phyloP scores from a whole-genome alignment of 805 yeast genomes.

The Metschnikowia continentalis region DNA sequence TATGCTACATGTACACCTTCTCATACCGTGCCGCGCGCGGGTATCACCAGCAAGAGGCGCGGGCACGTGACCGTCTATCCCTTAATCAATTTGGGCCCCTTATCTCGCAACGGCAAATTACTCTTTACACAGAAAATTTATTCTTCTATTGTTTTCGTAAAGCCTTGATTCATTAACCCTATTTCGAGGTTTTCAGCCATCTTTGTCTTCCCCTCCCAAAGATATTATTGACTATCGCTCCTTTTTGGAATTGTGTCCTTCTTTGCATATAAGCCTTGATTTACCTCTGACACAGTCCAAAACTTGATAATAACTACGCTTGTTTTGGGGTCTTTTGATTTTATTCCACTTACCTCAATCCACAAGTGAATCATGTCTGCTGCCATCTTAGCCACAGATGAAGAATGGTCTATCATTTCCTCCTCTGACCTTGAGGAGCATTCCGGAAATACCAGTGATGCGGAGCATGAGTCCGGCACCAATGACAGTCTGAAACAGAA shows the following conservation, averaged over 20 bases:
- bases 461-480: background rate
- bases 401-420: constrained; percentile 44
- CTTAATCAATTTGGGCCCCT: constrained; percentile 2
- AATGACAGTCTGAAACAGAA: too few species aligned
- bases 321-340: background rate
- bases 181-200: background rate
- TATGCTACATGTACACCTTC: background rate
- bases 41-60: background rate
- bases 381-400: constrained; percentile 23
- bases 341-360: background rate
- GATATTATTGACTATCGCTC: background rate
- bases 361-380: background rate
- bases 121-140: background rate
- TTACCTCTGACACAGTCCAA: background rate
- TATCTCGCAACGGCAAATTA: constrained; percentile 3
- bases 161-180: background rate
- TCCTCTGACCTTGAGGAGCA: constrained; percentile 39
- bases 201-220: background rate
- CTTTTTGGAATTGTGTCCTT: background rate
- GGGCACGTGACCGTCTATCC: background rate
- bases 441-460: constrained; percentile 9
- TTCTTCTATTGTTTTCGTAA: background rate
- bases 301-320: background rate
- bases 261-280: background rate
- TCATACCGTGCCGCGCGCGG: background rate